These are phyloP conservation scores for Neonectria coccinea DNA, from an alignment of 2,329 filamentous ascomycete genomes.

Conservation along the genomic window DNA sequence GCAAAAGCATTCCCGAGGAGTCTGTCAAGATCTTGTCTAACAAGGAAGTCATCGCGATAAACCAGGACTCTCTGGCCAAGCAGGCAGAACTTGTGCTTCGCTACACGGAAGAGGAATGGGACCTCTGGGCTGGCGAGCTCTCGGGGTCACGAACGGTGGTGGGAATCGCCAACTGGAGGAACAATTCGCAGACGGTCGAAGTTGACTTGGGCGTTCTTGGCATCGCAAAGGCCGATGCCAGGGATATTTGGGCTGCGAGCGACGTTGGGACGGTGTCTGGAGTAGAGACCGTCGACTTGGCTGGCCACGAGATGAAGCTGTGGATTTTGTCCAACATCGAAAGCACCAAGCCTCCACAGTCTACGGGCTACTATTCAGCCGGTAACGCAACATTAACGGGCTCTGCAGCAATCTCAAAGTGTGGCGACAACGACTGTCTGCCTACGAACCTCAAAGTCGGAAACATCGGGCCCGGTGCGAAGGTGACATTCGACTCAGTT, in stretches of 20 bases:
- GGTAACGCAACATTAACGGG: constrained; percentile 52
- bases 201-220: constrained; percentile 57
- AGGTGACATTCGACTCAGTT: constrained; percentile 52
- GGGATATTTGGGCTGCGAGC: constrained; percentile 55
- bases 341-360: constrained; percentile 34
- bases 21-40: constrained; percentile 61
- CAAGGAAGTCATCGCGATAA: constrained; percentile 66
- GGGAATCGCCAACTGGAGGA: constrained; percentile 63
- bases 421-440: constrained; percentile 53
- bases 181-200: constrained; percentile 55
- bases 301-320: constrained; percentile 54
- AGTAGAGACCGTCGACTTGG: constrained; percentile 48
- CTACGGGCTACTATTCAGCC: constrained; percentile 55
- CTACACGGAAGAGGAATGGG: constrained; percentile 61
- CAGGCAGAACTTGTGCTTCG: constrained; percentile 63
- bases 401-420: constrained; percentile 50
- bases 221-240: constrained; percentile 52
- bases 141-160: constrained; percentile 57
- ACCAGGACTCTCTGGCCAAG: constrained; percentile 65
- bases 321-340: constrained; percentile 53
- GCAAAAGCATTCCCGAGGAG: constrained; percentile 50
- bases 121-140: constrained; percentile 63
- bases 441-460: constrained; percentile 58
- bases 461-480: constrained; percentile 50
- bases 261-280: constrained; percentile 50